These are phyloP conservation scores for Eutrema salsugineum DNA, from an alignment of 441 rosid species.

Conservation along the genomic window DNA sequence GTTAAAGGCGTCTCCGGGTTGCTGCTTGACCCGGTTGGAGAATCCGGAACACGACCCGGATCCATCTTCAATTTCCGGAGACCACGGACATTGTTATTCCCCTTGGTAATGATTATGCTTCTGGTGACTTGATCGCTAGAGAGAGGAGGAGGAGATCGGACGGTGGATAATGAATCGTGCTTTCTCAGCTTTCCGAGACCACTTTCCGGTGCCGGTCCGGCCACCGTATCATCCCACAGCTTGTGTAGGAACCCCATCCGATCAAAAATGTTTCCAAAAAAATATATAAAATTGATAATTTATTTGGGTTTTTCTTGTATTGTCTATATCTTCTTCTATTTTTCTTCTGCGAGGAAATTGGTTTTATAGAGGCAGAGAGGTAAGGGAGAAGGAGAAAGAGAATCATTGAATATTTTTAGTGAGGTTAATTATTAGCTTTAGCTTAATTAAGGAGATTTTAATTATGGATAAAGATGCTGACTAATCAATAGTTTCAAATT, in stretches of 20 bases:
- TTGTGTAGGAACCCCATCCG: conserved; percentile 86
- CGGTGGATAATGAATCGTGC: conserved; percentile 46
- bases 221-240: conserved; percentile 98
- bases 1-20: conserved; percentile 58
- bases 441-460: conserved; percentile 27
- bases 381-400: background rate
- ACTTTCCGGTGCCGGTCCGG: conserved; percentile 83
- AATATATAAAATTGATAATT: background rate
- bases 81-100: conserved; percentile 26
- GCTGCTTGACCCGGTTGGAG: conserved; percentile 44
- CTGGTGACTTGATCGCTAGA: conserved; percentile 42
- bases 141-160: conserved; percentile 26
- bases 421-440: conserved; percentile 26
- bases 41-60: conserved; percentile 39
- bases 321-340: background rate
- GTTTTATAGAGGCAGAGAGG: conserved; percentile 21
- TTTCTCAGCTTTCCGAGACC: conserved; percentile 79
- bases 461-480: conserved; percentile 14
- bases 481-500: background rate
- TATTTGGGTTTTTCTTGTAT: background rate
- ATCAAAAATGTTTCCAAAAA: conserved; percentile 14
- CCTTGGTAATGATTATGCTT: conserved; percentile 61
- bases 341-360: background rate
- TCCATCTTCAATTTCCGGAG: conserved; percentile 41
- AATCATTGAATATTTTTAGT: conserved; percentile 27